Conservation (phyloP, 495 filamentous ascomycete species). For the Symbiotaphrina buchneri region DNA sequence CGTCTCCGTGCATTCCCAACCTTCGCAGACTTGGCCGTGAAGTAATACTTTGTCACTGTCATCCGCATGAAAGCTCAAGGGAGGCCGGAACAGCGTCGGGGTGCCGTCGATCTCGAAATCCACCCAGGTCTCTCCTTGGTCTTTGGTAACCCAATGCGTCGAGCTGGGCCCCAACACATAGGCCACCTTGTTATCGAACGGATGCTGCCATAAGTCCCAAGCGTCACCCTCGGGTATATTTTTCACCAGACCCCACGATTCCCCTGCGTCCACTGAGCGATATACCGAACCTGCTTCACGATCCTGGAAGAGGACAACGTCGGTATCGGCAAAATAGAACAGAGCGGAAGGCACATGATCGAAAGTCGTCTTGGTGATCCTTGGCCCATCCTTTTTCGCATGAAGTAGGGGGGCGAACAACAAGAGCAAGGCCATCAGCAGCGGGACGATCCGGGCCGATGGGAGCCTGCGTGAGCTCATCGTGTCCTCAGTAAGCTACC, state of each 20-base stretch:
- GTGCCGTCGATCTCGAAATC: constrained; percentile 35
- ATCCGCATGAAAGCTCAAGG: constrained; percentile 54
- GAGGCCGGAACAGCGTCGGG: constrained; percentile 18
- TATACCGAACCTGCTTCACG: constrained; percentile 28
- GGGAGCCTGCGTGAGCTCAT: background rate
- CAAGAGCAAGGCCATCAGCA: background rate
- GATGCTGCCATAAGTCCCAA: constrained; percentile 41
- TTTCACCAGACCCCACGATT: constrained; percentile 41
- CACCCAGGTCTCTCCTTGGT: constrained; percentile 62
- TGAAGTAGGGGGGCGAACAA: constrained; percentile 3
- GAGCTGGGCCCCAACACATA: constrained; percentile 45
- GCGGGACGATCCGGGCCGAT: too few relatives aligned
- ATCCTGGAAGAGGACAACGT: constrained; percentile 49
- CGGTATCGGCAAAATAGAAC: constrained; percentile 73
- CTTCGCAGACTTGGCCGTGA: constrained; percentile 40
- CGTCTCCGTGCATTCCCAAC: constrained; percentile 16
- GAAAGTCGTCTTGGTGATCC: constrained; percentile 30
- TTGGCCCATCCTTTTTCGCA: constrained; percentile 28
- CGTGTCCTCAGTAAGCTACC: background rate
- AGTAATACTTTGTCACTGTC: constrained; percentile 71
- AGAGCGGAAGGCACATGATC: constrained; percentile 35
- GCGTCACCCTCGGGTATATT: constrained; percentile 38
- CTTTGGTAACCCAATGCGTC: constrained; percentile 56
- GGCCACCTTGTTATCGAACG: constrained; percentile 53
- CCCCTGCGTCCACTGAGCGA: constrained; percentile 58